These are phyloP conservation scores for Aciculoconidium aculeatum DNA, from an alignment of 805 yeast species.

Conservation along the genomic window DNA sequence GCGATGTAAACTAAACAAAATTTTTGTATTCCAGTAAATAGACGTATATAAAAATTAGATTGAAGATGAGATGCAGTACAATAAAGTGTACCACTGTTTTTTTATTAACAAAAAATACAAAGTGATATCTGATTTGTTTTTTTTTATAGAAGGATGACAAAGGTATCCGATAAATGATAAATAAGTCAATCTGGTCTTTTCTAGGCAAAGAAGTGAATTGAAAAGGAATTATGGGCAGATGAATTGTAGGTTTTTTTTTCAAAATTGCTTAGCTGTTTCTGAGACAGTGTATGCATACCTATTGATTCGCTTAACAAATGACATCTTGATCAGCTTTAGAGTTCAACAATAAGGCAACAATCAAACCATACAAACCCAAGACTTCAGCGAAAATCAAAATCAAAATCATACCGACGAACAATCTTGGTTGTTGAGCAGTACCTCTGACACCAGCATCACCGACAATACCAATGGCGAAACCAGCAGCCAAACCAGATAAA, in stretches of 20 bases:
- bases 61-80: too few species aligned
- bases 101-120: too few species aligned
- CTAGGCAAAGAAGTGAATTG: slow-evolving; percentile 1
- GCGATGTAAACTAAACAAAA: not conserved
- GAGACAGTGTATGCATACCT: too few species aligned
- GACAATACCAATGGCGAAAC: slow-evolving; percentile 98
- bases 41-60: too few species aligned
- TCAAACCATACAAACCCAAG: slow-evolving; percentile 95
- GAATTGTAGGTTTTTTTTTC: too few species aligned
- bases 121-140: too few species aligned
- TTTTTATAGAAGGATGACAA: too few species aligned
- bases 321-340: slow-evolving; percentile 96
- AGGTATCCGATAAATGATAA: too few species aligned
- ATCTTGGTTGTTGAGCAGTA: slow-evolving; percentile 96
- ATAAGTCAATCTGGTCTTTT: not conserved
- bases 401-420: slow-evolving; percentile 97
- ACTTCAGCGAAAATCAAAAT: slow-evolving; percentile 99
- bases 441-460: slow-evolving; percentile 99
- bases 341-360: slow-evolving; percentile 95
- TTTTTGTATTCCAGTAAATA: too few species aligned
- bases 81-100: too few species aligned
- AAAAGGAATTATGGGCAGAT: too few species aligned
- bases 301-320: slow-evolving; percentile 55
- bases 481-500: slow-evolving; percentile 95
- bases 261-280: too few species aligned